Percentiles rank a stretch among this genome's conserved stretches.
phyloP scores from a whole-genome alignment of 129 eudicot genomes.

The Chrysanthemum seticuspe region DNA sequence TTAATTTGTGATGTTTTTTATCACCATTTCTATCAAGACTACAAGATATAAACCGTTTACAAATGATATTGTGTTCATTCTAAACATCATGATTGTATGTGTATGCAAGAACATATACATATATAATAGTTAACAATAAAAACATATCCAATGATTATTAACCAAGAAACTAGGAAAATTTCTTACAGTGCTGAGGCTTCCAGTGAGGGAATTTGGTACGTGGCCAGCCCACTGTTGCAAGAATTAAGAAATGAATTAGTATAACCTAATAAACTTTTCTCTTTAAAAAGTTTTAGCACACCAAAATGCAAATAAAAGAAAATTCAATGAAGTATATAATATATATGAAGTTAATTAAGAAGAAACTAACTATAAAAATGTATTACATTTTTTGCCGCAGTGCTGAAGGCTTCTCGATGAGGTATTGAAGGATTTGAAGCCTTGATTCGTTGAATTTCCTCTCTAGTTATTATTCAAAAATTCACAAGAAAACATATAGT shows the following conservation, averaged over 20 bases:
- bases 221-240: constrained; percentile 82
- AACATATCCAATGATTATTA: neutral
- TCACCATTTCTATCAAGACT: no score
- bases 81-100: neutral
- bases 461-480: constrained; percentile 41
- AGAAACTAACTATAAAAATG: neutral
- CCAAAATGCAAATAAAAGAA: neutral
- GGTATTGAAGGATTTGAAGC: constrained; percentile 94
- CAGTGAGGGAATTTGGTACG: constrained; percentile 58
- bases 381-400: constrained; percentile 92
- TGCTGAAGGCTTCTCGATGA: constrained; percentile 95
- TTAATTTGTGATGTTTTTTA: no score
- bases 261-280: neutral
- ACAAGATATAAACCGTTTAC: no score
- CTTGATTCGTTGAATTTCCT: constrained; percentile 97
- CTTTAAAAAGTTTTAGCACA: neutral
- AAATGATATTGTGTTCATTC: neutral
- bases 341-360: neutral
- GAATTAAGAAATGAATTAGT: constrained; percentile 1
- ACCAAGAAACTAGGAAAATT: constrained; percentile 10
- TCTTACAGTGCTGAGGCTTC: constrained; percentile 53
- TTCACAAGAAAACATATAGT: neutral
- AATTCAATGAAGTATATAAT: neutral
- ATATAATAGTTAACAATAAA: neutral
- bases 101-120: no score